These are phyloP conservation scores for Trifolium dubium DNA, from an alignment of 306 rosid species.

Conservation along the genomic window DNA sequence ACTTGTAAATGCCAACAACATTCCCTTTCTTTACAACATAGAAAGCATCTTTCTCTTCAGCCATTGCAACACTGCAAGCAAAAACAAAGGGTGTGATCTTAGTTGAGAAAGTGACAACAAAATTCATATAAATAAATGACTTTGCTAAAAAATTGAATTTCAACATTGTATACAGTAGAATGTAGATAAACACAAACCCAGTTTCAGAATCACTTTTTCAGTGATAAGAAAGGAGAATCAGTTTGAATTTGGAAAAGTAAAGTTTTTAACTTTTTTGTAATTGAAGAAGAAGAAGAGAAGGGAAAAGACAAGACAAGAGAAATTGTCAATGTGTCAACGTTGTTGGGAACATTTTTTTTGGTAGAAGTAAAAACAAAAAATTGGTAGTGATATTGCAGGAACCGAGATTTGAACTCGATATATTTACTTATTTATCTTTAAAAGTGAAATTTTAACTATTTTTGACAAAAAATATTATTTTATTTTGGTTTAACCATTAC, in stretches of 20 bases:
- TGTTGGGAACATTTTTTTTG: background rate
- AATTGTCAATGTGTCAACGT: background rate
- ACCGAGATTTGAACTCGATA: no score
- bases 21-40: constrained; percentile 80
- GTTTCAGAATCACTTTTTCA: background rate
- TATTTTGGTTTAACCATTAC: no score
- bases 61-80: constrained; percentile 60
- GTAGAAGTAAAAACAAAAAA: no score
- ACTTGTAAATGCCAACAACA: constrained; percentile 74
- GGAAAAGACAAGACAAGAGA: background rate
- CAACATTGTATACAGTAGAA: background rate
- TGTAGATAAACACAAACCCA: constrained; percentile 18
- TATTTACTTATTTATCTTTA: no score
- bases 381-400: no score
- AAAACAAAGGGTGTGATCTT: constrained; percentile 2
- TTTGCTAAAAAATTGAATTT: constrained; percentile 2
- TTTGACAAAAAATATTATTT: no score
- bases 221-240: background rate
- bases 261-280: background rate
- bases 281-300: background rate
- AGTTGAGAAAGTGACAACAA: constrained; percentile 5
- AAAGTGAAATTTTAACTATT: no score
- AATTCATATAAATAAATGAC: background rate
- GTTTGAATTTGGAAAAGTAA: background rate
- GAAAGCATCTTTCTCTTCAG: constrained; percentile 70